phyloP scores from a whole-genome alignment of 2,329 filamentous ascomycete genomes.

The Penicillium sp. region DNA sequence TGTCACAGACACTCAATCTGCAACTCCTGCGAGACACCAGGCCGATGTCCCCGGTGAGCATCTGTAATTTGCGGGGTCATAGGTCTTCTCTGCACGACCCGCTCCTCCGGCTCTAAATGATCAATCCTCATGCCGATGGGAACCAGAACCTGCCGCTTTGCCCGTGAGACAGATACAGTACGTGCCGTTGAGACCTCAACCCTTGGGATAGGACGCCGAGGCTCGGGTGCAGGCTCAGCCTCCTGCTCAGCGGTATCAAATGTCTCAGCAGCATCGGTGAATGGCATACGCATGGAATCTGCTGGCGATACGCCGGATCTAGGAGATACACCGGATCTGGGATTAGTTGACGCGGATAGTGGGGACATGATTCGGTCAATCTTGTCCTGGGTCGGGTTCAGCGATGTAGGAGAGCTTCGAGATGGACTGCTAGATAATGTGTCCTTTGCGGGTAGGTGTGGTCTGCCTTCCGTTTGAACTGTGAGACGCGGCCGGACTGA shows the following conservation, averaged over 20 bases:
- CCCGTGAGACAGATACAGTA: constrained; percentile 32
- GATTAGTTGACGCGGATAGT: constrained; percentile 1
- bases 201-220: background rate
- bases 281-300: constrained; percentile 14
- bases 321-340: constrained; percentile 10
- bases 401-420: constrained; percentile 11
- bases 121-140: constrained; percentile 25
- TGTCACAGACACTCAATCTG: constrained; percentile 25
- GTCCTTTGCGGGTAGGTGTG: constrained; percentile 10
- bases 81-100: constrained; percentile 23
- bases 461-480: constrained; percentile 2
- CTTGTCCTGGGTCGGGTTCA: constrained; percentile 8
- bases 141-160: constrained; percentile 32
- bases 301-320: constrained; percentile 12
- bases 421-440: constrained; percentile 9
- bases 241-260: constrained; percentile 8
- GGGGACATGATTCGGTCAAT: constrained; percentile 15
- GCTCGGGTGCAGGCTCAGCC: constrained; percentile 9
- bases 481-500: background rate
- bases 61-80: constrained; percentile 25
- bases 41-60: constrained; percentile 24
- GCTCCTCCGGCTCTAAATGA: constrained; percentile 23
- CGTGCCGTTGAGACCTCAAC: constrained; percentile 34
- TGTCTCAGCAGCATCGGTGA: constrained; percentile 10
- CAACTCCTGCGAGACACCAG: constrained; percentile 27